A percentile compares a stretch with the other conserved stretches of the same genome.
Evolutionary conservation across 2,329 filamentous ascomycete species (phyloP).

Genomic region (Pseudogymnoascus sp.): DNA sequence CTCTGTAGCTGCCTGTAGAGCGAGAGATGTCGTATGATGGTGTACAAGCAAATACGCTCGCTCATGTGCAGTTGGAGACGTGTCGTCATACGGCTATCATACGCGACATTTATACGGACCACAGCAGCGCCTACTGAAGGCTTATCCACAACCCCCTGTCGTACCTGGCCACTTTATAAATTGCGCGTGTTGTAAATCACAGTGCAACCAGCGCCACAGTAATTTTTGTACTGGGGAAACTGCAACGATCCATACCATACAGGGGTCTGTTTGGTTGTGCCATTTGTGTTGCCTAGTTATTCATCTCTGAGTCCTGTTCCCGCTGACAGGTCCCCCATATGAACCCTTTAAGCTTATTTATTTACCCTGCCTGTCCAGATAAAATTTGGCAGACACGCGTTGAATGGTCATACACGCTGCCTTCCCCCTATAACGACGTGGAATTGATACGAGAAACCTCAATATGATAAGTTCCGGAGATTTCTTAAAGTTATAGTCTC

Average conservation of each 20-base stretch:
- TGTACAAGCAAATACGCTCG: background rate
- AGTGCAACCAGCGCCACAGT: background rate
- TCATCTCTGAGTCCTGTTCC: background rate
- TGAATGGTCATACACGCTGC: background rate
- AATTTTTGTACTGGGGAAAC: background rate
- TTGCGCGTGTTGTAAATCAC: background rate
- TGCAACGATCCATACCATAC: background rate
- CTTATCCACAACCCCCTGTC: background rate
- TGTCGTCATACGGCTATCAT: slow-evolving; percentile 6
- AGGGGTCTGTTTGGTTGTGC: background rate
- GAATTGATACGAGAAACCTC: background rate
- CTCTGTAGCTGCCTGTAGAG: background rate
- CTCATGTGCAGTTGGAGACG: background rate
- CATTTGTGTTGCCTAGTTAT: background rate
- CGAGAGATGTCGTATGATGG: background rate
- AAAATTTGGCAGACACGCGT: background rate
- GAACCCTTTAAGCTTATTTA: slow-evolving; percentile 1
- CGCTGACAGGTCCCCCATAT: background rate
- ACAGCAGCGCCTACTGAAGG: background rate
- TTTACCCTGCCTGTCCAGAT: background rate
- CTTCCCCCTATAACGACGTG: background rate
- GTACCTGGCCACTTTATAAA: background rate
- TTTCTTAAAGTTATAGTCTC: slow-evolving; percentile 2
- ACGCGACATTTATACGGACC: slow-evolving; percentile 4
- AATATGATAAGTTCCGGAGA: background rate